phyloP scores from a whole-genome alignment of 2,329 filamentous ascomycete genomes.

The Pseudogymnoascus sp. region DNA sequence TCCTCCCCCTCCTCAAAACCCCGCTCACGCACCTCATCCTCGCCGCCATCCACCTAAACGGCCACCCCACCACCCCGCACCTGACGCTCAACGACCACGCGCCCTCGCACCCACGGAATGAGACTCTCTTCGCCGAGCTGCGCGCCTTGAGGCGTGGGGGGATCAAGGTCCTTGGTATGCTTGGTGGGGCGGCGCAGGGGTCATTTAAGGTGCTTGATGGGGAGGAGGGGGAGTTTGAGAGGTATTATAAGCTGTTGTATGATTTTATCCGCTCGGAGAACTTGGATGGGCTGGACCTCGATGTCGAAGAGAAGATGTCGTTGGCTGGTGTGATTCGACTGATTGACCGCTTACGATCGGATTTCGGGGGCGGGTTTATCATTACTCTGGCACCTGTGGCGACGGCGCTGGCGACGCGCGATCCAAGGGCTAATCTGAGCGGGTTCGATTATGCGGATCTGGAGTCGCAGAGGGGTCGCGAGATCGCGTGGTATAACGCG shows the following conservation, averaged over 20 bases:
- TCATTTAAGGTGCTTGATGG: constrained; percentile 51
- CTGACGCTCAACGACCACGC: constrained; percentile 74
- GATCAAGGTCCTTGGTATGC: constrained; percentile 75
- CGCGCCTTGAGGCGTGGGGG: constrained; percentile 62
- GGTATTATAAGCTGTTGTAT: constrained; percentile 62
- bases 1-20: constrained; percentile 51
- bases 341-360: constrained; percentile 57
- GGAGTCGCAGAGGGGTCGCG: constrained; percentile 55
- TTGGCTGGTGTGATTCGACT: constrained; percentile 57
- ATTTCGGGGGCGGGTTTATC: constrained; percentile 64
- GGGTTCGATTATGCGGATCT: constrained; percentile 75
- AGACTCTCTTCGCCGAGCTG: constrained; percentile 72
- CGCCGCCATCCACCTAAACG: constrained; percentile 78
- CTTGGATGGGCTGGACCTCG: constrained; percentile 66
- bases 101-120: constrained; percentile 58
- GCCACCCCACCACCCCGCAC: constrained; percentile 62
- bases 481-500: constrained; percentile 79
- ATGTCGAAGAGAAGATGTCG: constrained; percentile 71
- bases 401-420: constrained; percentile 53
- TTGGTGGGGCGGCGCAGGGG: constrained; percentile 76
- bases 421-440: constrained; percentile 58
- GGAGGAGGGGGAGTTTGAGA: constrained; percentile 50
- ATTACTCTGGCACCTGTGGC: constrained; percentile 79
- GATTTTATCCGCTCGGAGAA: constrained; percentile 52
- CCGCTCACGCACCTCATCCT: constrained; percentile 75